Evolutionary conservation across 495 filamentous ascomycete genomes (phyloP).

Genomic region (Physcia stellaris): DNA sequence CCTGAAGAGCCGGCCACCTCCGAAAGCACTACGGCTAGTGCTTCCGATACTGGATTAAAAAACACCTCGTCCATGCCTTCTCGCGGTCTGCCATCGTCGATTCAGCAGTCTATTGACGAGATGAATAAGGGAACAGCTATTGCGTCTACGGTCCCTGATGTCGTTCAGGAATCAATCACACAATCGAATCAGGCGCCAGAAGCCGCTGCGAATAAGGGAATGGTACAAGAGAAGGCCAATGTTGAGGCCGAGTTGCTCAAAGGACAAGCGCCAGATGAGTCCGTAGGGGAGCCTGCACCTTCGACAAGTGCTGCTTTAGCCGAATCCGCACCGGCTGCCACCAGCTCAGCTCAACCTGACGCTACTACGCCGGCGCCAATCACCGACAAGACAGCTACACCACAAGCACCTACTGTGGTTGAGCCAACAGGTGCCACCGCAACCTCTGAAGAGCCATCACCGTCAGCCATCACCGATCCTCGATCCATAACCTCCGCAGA

Average conservation of each 20-base stretch:
- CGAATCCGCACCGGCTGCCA: slow-evolving; percentile 24
- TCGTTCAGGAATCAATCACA: slow-evolving; percentile 59
- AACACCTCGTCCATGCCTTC: slow-evolving; percentile 23
- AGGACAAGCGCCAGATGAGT: slow-evolving; percentile 34
- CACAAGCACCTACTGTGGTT: slow-evolving; percentile 5
- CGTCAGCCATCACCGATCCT: not conserved
- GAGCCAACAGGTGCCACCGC: slow-evolving; percentile 4
- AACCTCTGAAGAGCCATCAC: not conserved
- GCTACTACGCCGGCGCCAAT: slow-evolving; percentile 4
- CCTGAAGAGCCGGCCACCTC: slow-evolving; percentile 40
- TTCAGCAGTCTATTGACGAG: slow-evolving; percentile 18
- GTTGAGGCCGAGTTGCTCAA: slow-evolving; percentile 55
- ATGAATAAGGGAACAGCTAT: slow-evolving; percentile 16
- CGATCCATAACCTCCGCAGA: not conserved
- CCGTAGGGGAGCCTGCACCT: slow-evolving; percentile 39
- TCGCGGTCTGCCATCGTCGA: slow-evolving; percentile 17
- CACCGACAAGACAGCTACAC: not conserved
- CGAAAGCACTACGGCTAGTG: slow-evolving; percentile 31
- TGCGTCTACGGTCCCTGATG: slow-evolving; percentile 45
- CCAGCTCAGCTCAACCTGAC: slow-evolving; percentile 2
- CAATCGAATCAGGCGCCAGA: slow-evolving; percentile 53
- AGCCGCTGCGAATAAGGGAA: slow-evolving; percentile 50
- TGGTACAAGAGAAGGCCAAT: slow-evolving; percentile 65
- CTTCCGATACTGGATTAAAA: slow-evolving; percentile 22
- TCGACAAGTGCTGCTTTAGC: slow-evolving; percentile 30